Evolutionary conservation across 2,329 filamentous ascomycete species (phyloP).

Genomic region (Pseudonectria foliicola): DNA sequence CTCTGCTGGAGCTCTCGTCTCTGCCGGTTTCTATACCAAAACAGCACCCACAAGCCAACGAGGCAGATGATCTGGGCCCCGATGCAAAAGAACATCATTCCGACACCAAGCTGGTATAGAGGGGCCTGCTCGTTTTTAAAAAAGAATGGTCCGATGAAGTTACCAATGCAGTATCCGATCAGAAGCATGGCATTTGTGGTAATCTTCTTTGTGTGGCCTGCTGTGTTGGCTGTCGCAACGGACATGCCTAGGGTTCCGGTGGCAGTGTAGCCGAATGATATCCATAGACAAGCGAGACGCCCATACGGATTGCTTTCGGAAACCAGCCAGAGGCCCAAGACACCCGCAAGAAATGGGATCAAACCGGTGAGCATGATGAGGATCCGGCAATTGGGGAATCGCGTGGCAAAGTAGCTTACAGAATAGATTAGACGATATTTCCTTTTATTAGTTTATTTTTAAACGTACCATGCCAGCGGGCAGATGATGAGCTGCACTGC

Average conservation of each 20-base stretch:
- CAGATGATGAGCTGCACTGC: conserved; percentile 12
- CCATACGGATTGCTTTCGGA: conserved; percentile 10
- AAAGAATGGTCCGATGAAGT: conserved; percentile 34
- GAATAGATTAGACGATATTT: not conserved
- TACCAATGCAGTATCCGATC: conserved; percentile 34
- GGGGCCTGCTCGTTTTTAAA: conserved; percentile 29
- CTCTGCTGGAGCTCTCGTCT: conserved; percentile 1
- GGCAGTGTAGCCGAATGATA: conserved; percentile 20
- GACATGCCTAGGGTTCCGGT: conserved; percentile 22
- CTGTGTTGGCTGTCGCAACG: conserved; percentile 23
- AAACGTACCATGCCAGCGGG: conserved; percentile 10
- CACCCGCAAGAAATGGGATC: conserved; percentile 7
- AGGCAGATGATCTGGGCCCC: conserved; percentile 7
- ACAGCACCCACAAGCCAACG: conserved; percentile 4
- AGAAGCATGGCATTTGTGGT: conserved; percentile 40
- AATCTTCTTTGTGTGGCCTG: conserved; percentile 32
- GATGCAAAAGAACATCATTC: conserved; percentile 16
- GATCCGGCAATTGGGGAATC: conserved; percentile 8
- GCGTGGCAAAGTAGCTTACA: conserved; percentile 7
- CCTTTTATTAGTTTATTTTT: no score
- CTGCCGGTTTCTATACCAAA: conserved; percentile 7
- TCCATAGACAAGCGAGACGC: conserved; percentile 20
- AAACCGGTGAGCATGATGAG: conserved; percentile 9
- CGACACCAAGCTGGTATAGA: conserved; percentile 18
- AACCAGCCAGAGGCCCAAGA: conserved; percentile 9